Evolutionary conservation across 2,329 filamentous ascomycete species (phyloP), one percentile per base, ranked within the genome.

Genomic region (Diplodia seriata): DNA sequence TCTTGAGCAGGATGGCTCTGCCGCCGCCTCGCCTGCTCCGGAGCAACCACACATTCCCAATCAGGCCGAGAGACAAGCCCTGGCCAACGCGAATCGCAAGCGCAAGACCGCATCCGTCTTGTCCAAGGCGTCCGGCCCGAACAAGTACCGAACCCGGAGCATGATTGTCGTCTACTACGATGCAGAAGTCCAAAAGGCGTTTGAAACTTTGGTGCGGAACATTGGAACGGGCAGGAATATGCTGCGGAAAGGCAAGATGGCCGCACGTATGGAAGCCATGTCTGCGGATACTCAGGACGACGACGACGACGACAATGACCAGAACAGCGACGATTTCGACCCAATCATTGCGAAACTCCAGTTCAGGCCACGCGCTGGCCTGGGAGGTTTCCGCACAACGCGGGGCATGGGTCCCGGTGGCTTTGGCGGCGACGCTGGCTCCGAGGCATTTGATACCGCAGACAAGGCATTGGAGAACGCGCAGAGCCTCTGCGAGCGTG

Each of bases 161-260:
- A 91, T 92, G 84, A 90, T 94, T 56, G 89, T 95, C 50, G 91
- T 97, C n/a, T 94, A 93, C 79, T 97, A 97, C 76, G 94, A 97
- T 76, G 92, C 91, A 72, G 90, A 92, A 70, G 90, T 96, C 3
- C 93, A 97, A 76, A 88, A 88, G 62, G 88, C 90, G 49, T 93
- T 97, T 71, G 93, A 97, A 73, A 85, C 90, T 67, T 81, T 97
- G 61, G 93, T 97, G 68, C 90, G 92, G 70, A 90, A 91, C 67
- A 89, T 97, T 43, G 92, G 91, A 5, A 87, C 88, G 1, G 91
- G 91, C 61, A 85, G 94, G 68, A 97, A 97, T 78, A 84, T 92
- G 71, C 89, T 97, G 77, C 89, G 94, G 59, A 96, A 94, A 79
- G 92, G 90, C 64, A 95, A 92, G 80, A 92, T 93, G 90, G 91